Conservation (phyloP, 345 rosid species). For the Anacardium occidentale region DNA sequence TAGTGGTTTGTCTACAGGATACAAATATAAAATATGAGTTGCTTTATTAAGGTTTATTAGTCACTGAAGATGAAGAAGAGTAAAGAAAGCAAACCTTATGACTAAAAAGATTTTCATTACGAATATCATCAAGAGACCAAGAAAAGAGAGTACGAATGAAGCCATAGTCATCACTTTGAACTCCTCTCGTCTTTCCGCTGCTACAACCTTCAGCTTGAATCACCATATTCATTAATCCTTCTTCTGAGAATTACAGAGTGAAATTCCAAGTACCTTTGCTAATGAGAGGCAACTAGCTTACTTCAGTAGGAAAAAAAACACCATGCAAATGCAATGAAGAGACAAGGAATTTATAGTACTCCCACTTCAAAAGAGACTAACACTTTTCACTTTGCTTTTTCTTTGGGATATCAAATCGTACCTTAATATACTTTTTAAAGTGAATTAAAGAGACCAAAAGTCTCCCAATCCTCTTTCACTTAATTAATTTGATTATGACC, state of each 20-base stretch:
- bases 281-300: neutral
- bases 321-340: neutral
- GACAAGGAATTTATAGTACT: neutral
- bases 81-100: constrained; percentile 27
- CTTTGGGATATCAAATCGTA: no score
- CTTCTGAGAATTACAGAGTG: no score
- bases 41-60: neutral
- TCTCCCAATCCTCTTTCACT: no score
- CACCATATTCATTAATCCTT: neutral
- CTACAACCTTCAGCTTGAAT: constrained; percentile 7
- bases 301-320: neutral
- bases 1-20: no score
- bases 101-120: constrained; percentile 30
- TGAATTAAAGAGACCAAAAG: no score
- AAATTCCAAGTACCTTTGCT: neutral
- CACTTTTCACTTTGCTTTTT: no score
- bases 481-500: no score
- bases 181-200: neutral
- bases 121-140: constrained; percentile 43
- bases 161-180: neutral
- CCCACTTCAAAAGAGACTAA: neutral
- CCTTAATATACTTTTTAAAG: no score
- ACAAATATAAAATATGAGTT: no score
- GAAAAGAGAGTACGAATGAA: constrained; percentile 24
- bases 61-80: neutral